Base-by-base conservation (phyloP, 306 rosid genomes). In the Mucuna pruriens region DNA sequence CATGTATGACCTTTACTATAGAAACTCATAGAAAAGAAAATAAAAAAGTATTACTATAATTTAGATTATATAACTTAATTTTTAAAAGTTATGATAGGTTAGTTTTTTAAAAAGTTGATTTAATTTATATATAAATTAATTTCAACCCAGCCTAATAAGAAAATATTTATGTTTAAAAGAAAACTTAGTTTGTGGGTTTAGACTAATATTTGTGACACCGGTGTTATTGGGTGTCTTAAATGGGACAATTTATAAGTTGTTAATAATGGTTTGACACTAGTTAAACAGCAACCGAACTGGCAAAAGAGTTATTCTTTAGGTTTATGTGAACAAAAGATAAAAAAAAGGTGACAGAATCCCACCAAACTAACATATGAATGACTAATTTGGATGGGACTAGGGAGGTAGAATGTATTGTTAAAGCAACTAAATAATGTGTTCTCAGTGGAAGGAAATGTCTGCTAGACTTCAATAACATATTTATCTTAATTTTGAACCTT, bases 391-490 rank as follows among this genome's bases (percentile, higher is more conserved):
- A 34, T 22, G 36, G 51, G 23, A 51, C n/a, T 48, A 7, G 46
- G 26, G 44, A 46, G 67, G 65, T 38, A 10, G 38, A 49, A 5
- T 12, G 66, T 40, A 45, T 64, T 78, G 26, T 63, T 83, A 10
- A n/a, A 8, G 67, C 52, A 48, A 71, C 51, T 79, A 60, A 23
- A 61, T 33, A 0, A 8, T 72, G 62, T 33, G 15, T 0, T 49
- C 38, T 79, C 2, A 58, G 45, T 33, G 16, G 80, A 65, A 71
- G 46, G 77, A 62, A 36, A 9, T 57, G 45, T 78, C 39, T 66
- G 62, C 64, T 46, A 64, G 69, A 70, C 48, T 79, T 62, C 68
- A 10, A 60, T 62, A 20, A 10, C 15, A 20, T 62, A 33, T 81
- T 61, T 80, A 29, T 65, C 61, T 72, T 73, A 22, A 60, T 29